Conservation (phyloP, 1,139 yeast genomes). For the Yamadazyma membranifaciens region DNA sequence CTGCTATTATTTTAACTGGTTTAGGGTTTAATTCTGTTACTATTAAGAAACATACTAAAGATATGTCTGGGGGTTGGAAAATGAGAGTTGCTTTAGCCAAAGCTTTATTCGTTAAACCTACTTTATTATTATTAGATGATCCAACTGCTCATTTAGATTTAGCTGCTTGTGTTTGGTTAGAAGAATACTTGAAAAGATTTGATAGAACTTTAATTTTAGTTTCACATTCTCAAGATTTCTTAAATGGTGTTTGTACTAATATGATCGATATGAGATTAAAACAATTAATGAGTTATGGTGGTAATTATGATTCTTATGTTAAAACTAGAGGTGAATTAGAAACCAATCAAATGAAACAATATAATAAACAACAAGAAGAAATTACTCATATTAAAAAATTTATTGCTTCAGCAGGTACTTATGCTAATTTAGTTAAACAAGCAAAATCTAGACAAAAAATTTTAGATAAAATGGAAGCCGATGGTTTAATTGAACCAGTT, state of each 20-base stretch:
- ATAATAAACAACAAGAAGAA: constrained; percentile 97
- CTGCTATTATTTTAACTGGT: constrained; percentile 95
- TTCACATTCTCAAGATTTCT: constrained; percentile 98
- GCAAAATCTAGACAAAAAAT: constrained; percentile 99
- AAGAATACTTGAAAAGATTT: constrained; percentile 92
- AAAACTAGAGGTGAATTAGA: constrained; percentile 94
- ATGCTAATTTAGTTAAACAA: constrained; percentile 97
- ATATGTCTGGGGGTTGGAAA: constrained; percentile 99
- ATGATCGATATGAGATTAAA: constrained; percentile 96
- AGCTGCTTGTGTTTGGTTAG: constrained; percentile 99
- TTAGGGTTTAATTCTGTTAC: constrained; percentile 89
- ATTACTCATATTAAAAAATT: constrained; percentile 97
- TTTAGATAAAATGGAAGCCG: constrained; percentile 99
- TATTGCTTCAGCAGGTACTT: constrained; percentile 99
- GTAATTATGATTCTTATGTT: constrained; percentile 96
- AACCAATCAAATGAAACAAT: constrained; percentile 97
- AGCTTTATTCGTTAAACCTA: constrained; percentile 86
- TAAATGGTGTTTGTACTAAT: constrained; percentile 96
- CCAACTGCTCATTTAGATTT: constrained; percentile 99
- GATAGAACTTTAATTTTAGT: constrained; percentile 92
- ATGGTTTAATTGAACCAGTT: constrained; percentile 93
- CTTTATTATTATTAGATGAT: constrained; percentile 84
- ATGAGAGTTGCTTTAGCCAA: constrained; percentile 89
- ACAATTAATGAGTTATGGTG: constrained; percentile 78
- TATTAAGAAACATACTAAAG: constrained; percentile 83